Evolutionary conservation across 257 asterid species (phyloP).

Genomic region (Solanum verrucosum): DNA sequence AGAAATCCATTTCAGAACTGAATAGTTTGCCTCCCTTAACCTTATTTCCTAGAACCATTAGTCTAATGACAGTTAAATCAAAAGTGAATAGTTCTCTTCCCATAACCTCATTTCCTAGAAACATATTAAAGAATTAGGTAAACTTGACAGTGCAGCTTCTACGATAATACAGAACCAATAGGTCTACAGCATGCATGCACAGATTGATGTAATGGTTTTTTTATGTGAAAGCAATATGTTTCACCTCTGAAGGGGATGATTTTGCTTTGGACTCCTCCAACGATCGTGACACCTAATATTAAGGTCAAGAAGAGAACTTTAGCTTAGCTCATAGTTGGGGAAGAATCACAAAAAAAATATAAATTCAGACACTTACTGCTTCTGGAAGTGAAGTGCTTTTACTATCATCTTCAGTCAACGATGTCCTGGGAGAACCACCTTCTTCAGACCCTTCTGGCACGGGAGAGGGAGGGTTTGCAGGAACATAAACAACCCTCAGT

Average conservation of each 20-base stretch:
- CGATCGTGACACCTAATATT: conserved; percentile 37
- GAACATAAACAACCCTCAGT: conserved; percentile 67
- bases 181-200: neutral
- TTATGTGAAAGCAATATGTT: neutral
- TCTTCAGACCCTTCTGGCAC: conserved; percentile 96
- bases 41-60: neutral
- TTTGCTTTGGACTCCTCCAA: conserved; percentile 37
- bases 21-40: neutral
- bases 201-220: neutral
- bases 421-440: conserved; percentile 59
- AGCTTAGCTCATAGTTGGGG: conserved; percentile 1
- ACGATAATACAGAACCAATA: neutral
- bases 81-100: neutral
- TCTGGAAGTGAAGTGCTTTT: conserved; percentile 34
- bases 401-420: conserved; percentile 52
- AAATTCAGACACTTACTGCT: conserved; percentile 35
- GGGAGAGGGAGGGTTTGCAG: conserved; percentile 92
- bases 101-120: neutral
- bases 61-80: neutral
- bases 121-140: neutral
- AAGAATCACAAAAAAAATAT: neutral
- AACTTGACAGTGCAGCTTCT: neutral
- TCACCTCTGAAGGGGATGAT: conserved; percentile 44
- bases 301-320: neutral
- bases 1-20: neutral